phyloP scores from a whole-genome alignment of 2,329 filamentous ascomycete genomes.

The Ceratocystis diversiconidia region DNA sequence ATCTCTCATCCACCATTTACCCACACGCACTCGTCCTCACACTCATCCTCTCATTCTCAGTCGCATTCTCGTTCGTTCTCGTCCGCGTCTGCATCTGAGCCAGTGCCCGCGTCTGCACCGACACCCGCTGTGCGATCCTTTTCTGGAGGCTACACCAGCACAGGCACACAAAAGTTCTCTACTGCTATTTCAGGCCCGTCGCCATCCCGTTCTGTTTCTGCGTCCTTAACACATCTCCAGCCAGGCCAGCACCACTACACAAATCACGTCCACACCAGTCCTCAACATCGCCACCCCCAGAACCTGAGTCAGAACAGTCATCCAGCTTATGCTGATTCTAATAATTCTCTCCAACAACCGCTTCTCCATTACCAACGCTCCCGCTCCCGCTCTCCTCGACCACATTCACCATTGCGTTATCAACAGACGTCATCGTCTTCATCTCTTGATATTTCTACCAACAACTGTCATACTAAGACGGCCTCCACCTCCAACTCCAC shows the following conservation, averaged over 20 bases:
- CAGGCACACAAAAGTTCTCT: not conserved
- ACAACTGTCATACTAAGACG: not conserved
- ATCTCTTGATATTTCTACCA: not conserved
- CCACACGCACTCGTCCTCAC: slow-evolving; percentile 22
- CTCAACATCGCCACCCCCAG: slow-evolving; percentile 4
- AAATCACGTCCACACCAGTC: not conserved
- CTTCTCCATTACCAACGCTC: slow-evolving; percentile 27
- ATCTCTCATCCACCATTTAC: slow-evolving; percentile 29
- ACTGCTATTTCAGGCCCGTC: slow-evolving; percentile 1
- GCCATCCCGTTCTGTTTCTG: slow-evolving; percentile 8
- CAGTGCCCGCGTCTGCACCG: not conserved
- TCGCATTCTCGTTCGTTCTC: not conserved
- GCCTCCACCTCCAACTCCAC: not conserved
- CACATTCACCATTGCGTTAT: slow-evolving; percentile 1
- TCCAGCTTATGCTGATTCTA: slow-evolving; percentile 22
- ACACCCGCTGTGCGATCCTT: not conserved
- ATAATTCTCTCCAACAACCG: slow-evolving; percentile 23
- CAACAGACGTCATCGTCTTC: not conserved
- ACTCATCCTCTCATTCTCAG: not conserved
- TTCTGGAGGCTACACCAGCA: slow-evolving; percentile 2
- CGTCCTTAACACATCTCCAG: not conserved
- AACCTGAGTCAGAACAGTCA: not conserved
- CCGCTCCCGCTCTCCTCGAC: slow-evolving; percentile 24
- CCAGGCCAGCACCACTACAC: not conserved
- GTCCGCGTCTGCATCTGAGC: not conserved